phyloP scores from a whole-genome alignment of 2,329 filamentous ascomycete genomes.

The Dothideomycetes sp. region DNA sequence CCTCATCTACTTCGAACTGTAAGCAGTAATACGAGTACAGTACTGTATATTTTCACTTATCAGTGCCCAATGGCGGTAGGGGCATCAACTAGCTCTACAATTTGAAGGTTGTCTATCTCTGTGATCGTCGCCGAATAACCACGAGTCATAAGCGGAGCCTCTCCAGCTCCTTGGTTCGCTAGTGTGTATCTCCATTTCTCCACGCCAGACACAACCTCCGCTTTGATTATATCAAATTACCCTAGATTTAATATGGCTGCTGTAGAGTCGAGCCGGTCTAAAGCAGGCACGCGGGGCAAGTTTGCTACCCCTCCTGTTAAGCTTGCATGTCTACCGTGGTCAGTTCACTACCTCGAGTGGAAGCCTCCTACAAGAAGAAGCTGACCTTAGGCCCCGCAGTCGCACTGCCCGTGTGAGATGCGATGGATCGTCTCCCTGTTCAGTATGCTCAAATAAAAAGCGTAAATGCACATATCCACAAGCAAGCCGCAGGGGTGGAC shows the following conservation, averaged over 20 bases:
- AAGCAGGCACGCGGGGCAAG: conserved; percentile 4
- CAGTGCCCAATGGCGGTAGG: too few species aligned
- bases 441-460: conserved; percentile 4
- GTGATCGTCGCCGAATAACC: too few species aligned
- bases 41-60: too few species aligned
- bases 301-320: conserved; percentile 7
- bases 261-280: background rate
- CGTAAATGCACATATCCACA: conserved; percentile 3
- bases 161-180: too few species aligned
- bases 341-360: background rate
- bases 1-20: too few species aligned
- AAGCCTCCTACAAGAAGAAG: background rate
- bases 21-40: too few species aligned
- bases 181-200: too few species aligned
- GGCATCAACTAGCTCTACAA: too few species aligned
- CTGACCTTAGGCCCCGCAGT: background rate
- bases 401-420: conserved; percentile 7
- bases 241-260: background rate
- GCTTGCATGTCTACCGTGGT: conserved; percentile 6
- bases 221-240: too few species aligned
- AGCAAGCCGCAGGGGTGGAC: conserved; percentile 8
- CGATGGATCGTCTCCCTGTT: conserved; percentile 7
- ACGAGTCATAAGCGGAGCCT: too few species aligned
- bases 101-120: too few species aligned
- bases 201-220: too few species aligned